Evolutionary conservation across 2,329 filamentous ascomycete species (phyloP).

Genomic region (Trichocomaceae sp.): DNA sequence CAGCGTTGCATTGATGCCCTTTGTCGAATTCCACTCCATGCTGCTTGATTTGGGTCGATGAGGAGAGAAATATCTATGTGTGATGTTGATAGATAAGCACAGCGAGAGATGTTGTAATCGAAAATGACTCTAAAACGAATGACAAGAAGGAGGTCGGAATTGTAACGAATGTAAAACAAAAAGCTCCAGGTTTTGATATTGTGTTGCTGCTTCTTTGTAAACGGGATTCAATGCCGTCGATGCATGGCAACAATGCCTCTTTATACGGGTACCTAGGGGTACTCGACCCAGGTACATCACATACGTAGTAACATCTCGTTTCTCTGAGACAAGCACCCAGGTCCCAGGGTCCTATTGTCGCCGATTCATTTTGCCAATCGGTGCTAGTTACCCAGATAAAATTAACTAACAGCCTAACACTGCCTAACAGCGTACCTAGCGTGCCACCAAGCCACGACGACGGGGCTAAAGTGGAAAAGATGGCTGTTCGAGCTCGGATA

Average conservation of each 20-base stretch:
- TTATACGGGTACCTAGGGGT: too few species aligned
- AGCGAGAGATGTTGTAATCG: too few species aligned
- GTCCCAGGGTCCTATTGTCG: background rate
- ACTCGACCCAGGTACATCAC: background rate
- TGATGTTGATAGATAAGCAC: too few species aligned
- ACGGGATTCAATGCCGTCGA: background rate
- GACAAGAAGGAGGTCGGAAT: background rate
- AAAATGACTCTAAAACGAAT: background rate
- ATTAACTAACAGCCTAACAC: too few species aligned
- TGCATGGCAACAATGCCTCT: background rate
- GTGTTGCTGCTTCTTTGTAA: background rate
- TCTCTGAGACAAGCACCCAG: background rate
- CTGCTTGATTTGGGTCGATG: background rate
- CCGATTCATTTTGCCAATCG: too few species aligned
- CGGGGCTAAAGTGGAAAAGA: background rate
- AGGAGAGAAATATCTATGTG: background rate
- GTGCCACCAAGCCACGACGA: background rate
- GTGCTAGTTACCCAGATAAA: background rate
- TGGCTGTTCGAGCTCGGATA: too few species aligned
- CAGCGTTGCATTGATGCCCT: constrained; percentile 4
- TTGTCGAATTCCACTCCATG: background rate
- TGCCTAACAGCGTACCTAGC: too few species aligned
- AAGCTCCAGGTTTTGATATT: background rate
- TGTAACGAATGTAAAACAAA: background rate
- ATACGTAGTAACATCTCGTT: background rate